Conservation (phyloP, 177 flowering plant genomes). For the Telopea speciosissima region DNA sequence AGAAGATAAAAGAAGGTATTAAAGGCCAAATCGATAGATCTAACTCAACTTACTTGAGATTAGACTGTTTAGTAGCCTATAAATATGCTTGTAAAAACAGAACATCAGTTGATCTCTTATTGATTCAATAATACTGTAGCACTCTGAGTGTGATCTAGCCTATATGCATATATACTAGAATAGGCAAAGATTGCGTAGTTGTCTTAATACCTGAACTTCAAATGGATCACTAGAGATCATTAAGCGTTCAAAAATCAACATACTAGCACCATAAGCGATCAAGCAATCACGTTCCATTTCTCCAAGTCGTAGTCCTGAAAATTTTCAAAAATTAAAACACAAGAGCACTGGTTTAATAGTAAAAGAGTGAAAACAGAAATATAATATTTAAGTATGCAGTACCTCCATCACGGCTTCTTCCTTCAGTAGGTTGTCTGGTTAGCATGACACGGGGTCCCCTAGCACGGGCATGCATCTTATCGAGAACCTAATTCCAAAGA, state of each 20-base stretch:
- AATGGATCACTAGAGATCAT: conserved; percentile 94
- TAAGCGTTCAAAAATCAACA: conserved; percentile 74
- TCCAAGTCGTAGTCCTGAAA: conserved; percentile 80
- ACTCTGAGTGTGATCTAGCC: no score
- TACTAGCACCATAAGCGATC: conserved; percentile 96
- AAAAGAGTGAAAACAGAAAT: no score
- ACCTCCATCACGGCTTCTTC: conserved; percentile 92
- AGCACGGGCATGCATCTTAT: conserved; percentile 97
- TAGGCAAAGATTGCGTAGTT: background rate
- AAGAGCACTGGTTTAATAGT: background rate
- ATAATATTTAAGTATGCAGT: background rate
- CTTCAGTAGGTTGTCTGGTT: conserved; percentile 96
- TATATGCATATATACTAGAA: background rate
- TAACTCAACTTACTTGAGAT: no score
- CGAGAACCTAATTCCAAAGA: conserved; percentile 50
- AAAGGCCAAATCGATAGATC: background rate
- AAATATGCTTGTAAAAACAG: no score
- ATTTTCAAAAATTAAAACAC: background rate
- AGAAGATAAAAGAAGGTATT: background rate
- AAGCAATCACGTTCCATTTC: conserved; percentile 99
- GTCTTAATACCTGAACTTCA: conserved; percentile 67
- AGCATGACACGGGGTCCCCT: conserved; percentile 73
- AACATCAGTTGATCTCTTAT: no score
- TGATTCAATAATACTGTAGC: no score
- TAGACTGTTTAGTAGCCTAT: no score